Evolutionary conservation across 352 stramenopile genomes (phyloP).

Genomic region (Paralagenidium karlingii): DNA sequence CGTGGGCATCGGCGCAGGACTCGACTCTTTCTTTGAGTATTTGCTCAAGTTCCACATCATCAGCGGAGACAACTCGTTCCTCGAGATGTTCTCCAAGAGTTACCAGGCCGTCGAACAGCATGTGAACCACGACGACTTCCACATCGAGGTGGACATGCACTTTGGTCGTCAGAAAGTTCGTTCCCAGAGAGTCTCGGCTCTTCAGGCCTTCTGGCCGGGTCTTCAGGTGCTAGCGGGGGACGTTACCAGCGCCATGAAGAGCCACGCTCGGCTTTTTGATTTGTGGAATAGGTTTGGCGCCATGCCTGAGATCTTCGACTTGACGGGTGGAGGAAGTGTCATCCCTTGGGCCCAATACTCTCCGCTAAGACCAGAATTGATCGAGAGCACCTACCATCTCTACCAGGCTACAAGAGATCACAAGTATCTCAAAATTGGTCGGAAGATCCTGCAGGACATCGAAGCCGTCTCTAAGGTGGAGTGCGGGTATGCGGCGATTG

Average conservation of each 20-base stretch:
- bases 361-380: constrained; percentile 93
- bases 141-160: constrained; percentile 84
- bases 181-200: constrained; percentile 53
- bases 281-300: constrained; percentile 91
- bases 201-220: constrained; percentile 96
- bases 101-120: constrained; percentile 69
- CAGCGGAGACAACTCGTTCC: constrained; percentile 86
- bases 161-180: constrained; percentile 38
- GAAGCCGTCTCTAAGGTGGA: constrained; percentile 72
- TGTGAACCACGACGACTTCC: constrained; percentile 58
- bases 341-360: constrained; percentile 76
- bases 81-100: constrained; percentile 87
- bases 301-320: constrained; percentile 92
- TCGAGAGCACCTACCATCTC: constrained; percentile 95
- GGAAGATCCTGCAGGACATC: constrained; percentile 81
- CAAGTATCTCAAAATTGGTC: constrained; percentile 84
- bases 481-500: constrained; percentile 90
- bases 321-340: constrained; percentile 27
- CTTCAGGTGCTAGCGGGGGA: constrained; percentile 93
- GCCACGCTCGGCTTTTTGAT: constrained; percentile 90
- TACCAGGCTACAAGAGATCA: constrained; percentile 84
- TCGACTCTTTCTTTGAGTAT: constrained; percentile 98
- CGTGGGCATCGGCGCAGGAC: constrained; percentile 84
- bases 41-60: constrained; percentile 95
- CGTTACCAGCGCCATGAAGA: constrained; percentile 76